A percentile compares a stretch with the other conserved stretches of the same genome.
Evolutionary conservation across 139 green algal genomes (phyloP).

Genomic region (Choricystis sp.): DNA sequence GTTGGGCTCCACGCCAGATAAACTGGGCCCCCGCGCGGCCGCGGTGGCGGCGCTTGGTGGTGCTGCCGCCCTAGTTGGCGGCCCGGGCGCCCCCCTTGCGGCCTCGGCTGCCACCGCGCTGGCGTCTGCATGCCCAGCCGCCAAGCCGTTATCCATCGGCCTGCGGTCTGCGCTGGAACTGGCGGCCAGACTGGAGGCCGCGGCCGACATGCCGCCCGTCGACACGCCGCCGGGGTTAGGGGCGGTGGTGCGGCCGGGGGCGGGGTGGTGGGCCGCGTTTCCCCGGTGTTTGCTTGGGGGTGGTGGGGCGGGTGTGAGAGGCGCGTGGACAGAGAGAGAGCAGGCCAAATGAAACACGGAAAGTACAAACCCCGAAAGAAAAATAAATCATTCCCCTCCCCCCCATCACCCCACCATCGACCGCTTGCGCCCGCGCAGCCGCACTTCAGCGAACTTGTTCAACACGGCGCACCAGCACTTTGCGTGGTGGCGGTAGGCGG

Average conservation of each 20-base stretch:
- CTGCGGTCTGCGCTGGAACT: not conserved
- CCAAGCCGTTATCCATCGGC: too few species aligned
- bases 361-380: not conserved
- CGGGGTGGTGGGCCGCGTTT: not conserved
- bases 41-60: too few species aligned
- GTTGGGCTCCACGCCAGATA: too few species aligned
- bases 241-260: not conserved
- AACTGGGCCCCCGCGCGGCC: too few species aligned
- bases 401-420: slow-evolving; percentile 58
- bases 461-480: slow-evolving; percentile 48
- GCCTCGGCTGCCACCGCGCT: too few species aligned
- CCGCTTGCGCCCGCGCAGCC: slow-evolving; percentile 58
- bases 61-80: too few species aligned
- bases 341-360: not conserved
- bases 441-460: slow-evolving; percentile 67
- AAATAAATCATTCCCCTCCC: not conserved
- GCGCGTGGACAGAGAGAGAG: not conserved
- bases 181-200: not conserved
- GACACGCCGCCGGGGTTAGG: not conserved
- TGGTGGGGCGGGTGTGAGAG: not conserved
- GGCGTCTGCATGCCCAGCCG: too few species aligned
- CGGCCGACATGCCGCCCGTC: too few species aligned
- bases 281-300: not conserved
- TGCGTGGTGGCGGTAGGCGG: slow-evolving; percentile 45
- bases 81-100: too few species aligned